Conservation (phyloP, 2,329 filamentous ascomycete species). For the Neonectria faginata region DNA sequence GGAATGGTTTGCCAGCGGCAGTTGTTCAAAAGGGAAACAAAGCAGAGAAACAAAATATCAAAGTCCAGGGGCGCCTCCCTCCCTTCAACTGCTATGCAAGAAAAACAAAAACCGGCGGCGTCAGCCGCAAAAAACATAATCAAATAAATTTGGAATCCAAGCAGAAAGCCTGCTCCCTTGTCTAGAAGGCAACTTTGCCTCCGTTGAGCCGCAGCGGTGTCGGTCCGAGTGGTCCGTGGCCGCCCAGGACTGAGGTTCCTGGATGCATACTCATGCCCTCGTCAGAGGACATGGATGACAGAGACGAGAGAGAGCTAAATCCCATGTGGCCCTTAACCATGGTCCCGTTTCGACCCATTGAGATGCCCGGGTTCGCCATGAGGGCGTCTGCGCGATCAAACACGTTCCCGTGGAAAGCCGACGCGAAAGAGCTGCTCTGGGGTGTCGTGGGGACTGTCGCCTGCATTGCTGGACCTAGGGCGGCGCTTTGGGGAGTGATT, state of each 20-base stretch:
- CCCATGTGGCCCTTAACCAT: conserved; percentile 57
- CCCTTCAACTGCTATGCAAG: conserved; percentile 35
- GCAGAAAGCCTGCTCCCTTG: conserved; percentile 18
- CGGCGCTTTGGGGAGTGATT: conserved; percentile 89
- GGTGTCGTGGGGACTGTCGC: conserved; percentile 85
- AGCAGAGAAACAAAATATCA: conserved; percentile 22
- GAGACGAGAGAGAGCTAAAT: conserved; percentile 55
- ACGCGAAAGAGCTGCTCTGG: conserved; percentile 66
- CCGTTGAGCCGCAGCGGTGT: conserved; percentile 53
- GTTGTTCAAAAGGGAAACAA: conserved; percentile 31
- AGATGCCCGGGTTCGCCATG: conserved; percentile 68
- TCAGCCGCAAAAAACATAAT: conserved; percentile 18
- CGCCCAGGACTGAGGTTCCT: conserved; percentile 44
- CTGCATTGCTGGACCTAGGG: conserved; percentile 88
- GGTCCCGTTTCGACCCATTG: conserved; percentile 65
- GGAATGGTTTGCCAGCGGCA: conserved; percentile 36
- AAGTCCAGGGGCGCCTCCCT: conserved; percentile 19
- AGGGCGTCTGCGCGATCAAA: conserved; percentile 70
- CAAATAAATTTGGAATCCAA: conserved; percentile 30
- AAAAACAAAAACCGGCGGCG: conserved; percentile 21
- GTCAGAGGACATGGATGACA: conserved; percentile 57
- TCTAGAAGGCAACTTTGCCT: conserved; percentile 53
- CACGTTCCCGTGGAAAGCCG: conserved; percentile 67
- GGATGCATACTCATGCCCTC: conserved; percentile 50
- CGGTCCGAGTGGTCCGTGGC: conserved; percentile 49